These are phyloP conservation scores for Mycena filopes DNA, from an alignment of 768 basidiomycete genomes.

Conservation along the genomic window DNA sequence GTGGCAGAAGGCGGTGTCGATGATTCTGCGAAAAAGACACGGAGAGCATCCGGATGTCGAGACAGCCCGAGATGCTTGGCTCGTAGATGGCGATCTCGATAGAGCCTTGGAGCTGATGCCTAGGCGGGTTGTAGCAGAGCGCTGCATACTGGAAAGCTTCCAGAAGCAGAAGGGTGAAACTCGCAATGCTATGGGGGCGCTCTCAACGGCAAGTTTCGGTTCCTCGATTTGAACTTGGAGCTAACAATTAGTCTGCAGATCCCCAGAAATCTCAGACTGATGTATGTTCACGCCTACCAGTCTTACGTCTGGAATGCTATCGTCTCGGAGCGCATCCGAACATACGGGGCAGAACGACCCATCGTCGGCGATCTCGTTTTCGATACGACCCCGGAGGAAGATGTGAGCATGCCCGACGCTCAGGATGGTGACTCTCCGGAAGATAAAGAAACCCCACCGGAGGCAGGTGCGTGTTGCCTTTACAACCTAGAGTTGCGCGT, in stretches of 20 bases:
- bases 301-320: conserved; percentile 99
- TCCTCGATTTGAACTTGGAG: not conserved
- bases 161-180: conserved; percentile 82
- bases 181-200: conserved; percentile 86
- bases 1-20: conserved; percentile 87
- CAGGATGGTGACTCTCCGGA: conserved; percentile 47
- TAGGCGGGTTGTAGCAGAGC: conserved; percentile 91
- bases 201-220: conserved; percentile 72
- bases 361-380: conserved; percentile 93
- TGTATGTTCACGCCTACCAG: conserved; percentile 99
- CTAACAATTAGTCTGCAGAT: conserved; percentile 64
- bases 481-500: not conserved
- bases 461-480: conserved; percentile 29
- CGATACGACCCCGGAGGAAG: conserved; percentile 54
- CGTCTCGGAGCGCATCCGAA: conserved; percentile 90
- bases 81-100: conserved; percentile 83
- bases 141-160: conserved; percentile 91
- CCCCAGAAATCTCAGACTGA: conserved; percentile 91
- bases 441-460: conserved; percentile 42
- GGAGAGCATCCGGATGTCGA: conserved; percentile 95
- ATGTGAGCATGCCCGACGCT: conserved; percentile 43
- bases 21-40: conserved; percentile 84
- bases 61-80: conserved; percentile 86
- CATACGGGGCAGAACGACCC: conserved; percentile 77
- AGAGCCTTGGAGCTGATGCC: conserved; percentile 90